Percentiles rank a stretch among this genome's conserved stretches.
Conservation (phyloP, 495 filamentous ascomycete genomes). For the Penicillium odoratum region DNA sequence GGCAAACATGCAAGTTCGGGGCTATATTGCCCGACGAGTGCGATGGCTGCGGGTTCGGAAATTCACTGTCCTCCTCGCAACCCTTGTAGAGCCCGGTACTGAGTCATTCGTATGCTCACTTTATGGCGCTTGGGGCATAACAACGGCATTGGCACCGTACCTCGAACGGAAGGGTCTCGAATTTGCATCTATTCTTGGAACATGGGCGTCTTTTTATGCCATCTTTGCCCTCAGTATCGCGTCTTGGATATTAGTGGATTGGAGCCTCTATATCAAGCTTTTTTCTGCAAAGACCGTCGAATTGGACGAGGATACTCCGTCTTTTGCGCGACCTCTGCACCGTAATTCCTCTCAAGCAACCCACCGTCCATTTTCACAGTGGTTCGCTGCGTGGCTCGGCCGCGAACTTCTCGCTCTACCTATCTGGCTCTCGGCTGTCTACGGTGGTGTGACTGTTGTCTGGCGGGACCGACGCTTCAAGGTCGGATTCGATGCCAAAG, state of each 20-base stretch:
- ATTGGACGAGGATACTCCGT: slow-evolving; percentile 68
- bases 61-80: slow-evolving; percentile 86
- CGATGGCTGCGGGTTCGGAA: slow-evolving; percentile 94
- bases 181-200: slow-evolving; percentile 36
- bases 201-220: slow-evolving; percentile 66
- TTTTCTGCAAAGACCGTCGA: slow-evolving; percentile 71
- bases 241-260: slow-evolving; percentile 74
- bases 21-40: slow-evolving; percentile 80
- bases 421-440: slow-evolving; percentile 84
- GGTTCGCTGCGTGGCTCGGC: slow-evolving; percentile 82
- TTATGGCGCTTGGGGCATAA: slow-evolving; percentile 77
- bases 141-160: slow-evolving; percentile 64
- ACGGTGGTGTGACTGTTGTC: slow-evolving; percentile 75
- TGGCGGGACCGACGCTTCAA: slow-evolving; percentile 85
- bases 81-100: slow-evolving; percentile 90
- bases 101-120: slow-evolving; percentile 82
- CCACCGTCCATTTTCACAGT: slow-evolving; percentile 62
- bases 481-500: slow-evolving; percentile 81
- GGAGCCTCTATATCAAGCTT: slow-evolving; percentile 68
- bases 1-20: slow-evolving; percentile 70
- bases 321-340: slow-evolving; percentile 58
- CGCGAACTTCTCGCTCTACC: slow-evolving; percentile 79
- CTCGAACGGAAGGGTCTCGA: slow-evolving; percentile 53
- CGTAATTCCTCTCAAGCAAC: slow-evolving; percentile 23
- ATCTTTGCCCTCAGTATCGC: slow-evolving; percentile 67